phyloP scores from a whole-genome alignment of 2,329 filamentous ascomycete species.

The Calonectria fujianensis region DNA sequence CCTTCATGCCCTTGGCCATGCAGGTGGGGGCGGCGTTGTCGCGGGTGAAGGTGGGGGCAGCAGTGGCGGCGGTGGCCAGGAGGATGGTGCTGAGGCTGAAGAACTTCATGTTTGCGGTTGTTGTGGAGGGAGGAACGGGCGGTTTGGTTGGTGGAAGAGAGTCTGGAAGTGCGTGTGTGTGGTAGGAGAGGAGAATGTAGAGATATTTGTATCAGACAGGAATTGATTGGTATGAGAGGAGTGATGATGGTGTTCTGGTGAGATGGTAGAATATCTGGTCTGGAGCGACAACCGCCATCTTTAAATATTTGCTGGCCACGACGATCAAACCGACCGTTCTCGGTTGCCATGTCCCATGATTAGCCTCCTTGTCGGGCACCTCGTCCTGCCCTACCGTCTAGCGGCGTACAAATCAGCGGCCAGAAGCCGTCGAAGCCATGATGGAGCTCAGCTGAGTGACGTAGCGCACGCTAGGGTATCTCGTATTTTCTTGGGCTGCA shows the following conservation, averaged over 20 bases:
- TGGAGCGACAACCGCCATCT: not conserved
- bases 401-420: slow-evolving; percentile 39
- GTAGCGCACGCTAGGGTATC: slow-evolving; percentile 49
- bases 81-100: slow-evolving; percentile 53
- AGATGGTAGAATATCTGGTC: not conserved
- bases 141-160: not conserved
- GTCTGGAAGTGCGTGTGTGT: not conserved
- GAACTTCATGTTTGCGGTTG: slow-evolving; percentile 52
- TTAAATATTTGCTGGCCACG: slow-evolving; percentile 12
- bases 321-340: slow-evolving; percentile 12
- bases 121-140: not conserved
- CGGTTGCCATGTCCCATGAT: slow-evolving; percentile 16
- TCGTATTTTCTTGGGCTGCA: slow-evolving; percentile 50
- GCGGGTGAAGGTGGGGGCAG: slow-evolving; percentile 49
- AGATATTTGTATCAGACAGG: not conserved
- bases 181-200: not conserved
- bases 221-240: slow-evolving; percentile 10
- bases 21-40: slow-evolving; percentile 48
- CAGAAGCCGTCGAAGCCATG: slow-evolving; percentile 40
- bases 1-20: slow-evolving; percentile 49
- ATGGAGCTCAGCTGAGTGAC: slow-evolving; percentile 45
- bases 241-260: slow-evolving; percentile 9
- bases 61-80: slow-evolving; percentile 54
- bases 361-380: not conserved
- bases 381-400: slow-evolving; percentile 47